Base-by-base conservation (phyloP, 2,329 filamentous ascomycete species). In the Lomentospora prolificans region DNA sequence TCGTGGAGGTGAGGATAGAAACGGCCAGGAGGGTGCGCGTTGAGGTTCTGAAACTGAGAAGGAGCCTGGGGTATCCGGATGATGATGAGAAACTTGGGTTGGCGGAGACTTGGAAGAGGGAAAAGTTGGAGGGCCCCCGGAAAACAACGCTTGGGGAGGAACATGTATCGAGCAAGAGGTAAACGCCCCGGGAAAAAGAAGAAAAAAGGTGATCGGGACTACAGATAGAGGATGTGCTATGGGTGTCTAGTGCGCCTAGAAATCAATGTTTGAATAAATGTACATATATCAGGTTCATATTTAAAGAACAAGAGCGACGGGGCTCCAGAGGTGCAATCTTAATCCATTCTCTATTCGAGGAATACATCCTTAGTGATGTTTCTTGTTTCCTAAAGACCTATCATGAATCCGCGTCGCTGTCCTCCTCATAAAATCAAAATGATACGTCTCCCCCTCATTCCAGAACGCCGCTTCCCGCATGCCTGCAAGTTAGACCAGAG, bases 21-120 rank as follows among this genome's bases (percentile, higher is more conserved):
- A 89, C 92, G 51, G 90, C 92, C 2, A 77, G 78, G 67, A 79
- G 85, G 58, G 82, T 97, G 31, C 79, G 94, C 51, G 79, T 87
- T 56, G 87, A 95, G 66, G 86, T 99, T 2, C 70, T 92, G 53
- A 89, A 89, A 63, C 77, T 97, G 22, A 79, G 92, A 59, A 77
- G 81, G 60, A 78, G 78, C 48, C 73, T 87, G 57, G 91, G 90
- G 1, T 82, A 87, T 59, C 80, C 87, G 1, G 90, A 95, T 58
- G 86, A 95, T 61, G 89, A 95, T 62, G 84, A 87, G 0, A 85
- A 87, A 61, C 79, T 84, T 51, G 86, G 84, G 7, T 71, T 91
- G 27, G 89, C 87, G 0, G 88, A 92, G 69, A 96, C 90, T 1
- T 97, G 89, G 86, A 74, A 79, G 2, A 71, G 72, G 51, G 78